Conservation (phyloP, 441 rosid species). For the Arabidopsis lyrata region DNA sequence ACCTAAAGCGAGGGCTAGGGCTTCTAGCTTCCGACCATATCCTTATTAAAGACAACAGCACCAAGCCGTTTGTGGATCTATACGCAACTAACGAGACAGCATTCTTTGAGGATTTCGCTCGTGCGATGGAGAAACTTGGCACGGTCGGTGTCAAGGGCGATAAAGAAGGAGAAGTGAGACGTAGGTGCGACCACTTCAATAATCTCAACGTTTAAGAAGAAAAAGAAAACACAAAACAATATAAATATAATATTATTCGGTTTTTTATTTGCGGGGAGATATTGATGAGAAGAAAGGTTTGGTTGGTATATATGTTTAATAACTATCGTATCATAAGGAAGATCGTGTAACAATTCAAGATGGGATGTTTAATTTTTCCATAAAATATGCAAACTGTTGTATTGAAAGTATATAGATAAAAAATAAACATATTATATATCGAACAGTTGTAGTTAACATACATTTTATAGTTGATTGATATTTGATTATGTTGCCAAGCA, state of each 20-base stretch:
- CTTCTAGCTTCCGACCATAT: constrained; percentile 52
- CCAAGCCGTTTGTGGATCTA: constrained; percentile 50
- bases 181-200: constrained; percentile 62
- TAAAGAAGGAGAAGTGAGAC: constrained; percentile 60
- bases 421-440: neutral
- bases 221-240: neutral
- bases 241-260: neutral
- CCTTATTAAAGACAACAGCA: constrained; percentile 48
- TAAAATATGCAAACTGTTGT: neutral
- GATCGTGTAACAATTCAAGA: constrained; percentile 26
- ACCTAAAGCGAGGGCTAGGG: constrained; percentile 58
- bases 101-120: constrained; percentile 61
- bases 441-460: constrained; percentile 13
- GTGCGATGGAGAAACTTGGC: constrained; percentile 62
- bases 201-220: constrained; percentile 29
- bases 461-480: constrained; percentile 12
- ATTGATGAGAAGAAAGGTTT: constrained; percentile 14
- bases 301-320: constrained; percentile 25
- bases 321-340: constrained; percentile 25
- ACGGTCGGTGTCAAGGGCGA: constrained; percentile 51
- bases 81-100: constrained; percentile 57
- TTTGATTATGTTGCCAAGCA: neutral
- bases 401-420: constrained; percentile 15
- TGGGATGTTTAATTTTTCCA: constrained; percentile 8
- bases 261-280: constrained; percentile 19